These are phyloP conservation scores for Pseudisothecium myosuroides DNA, from an alignment of 225 moss, liverwort and hornwort genomes.

Conservation along the genomic window DNA sequence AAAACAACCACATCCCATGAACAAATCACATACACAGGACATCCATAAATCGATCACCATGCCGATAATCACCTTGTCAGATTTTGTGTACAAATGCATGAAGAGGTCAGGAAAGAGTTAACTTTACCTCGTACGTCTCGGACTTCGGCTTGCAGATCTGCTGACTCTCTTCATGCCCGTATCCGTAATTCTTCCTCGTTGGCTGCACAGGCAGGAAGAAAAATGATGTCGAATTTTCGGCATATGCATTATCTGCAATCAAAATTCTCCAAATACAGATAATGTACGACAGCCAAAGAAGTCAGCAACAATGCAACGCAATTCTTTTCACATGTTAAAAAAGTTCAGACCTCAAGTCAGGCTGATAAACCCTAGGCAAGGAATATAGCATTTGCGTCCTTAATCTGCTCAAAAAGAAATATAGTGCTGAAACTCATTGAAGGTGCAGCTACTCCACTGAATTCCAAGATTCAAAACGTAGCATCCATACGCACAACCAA, in stretches of 20 bases:
- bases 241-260: not conserved
- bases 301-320: not conserved
- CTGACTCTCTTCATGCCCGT: conserved; percentile 77
- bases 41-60: not conserved
- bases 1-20: not conserved
- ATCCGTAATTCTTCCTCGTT: conserved; percentile 88
- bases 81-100: not conserved
- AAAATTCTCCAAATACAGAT: not conserved
- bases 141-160: conserved; percentile 89
- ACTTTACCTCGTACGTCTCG: conserved; percentile 59
- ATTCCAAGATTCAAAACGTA: not conserved
- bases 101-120: not conserved
- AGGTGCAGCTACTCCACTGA: not conserved
- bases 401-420: not conserved
- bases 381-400: not conserved
- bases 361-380: not conserved
- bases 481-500: not conserved
- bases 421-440: not conserved
- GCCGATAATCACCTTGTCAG: not conserved
- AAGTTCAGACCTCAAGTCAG: not conserved
- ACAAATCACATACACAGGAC: not conserved
- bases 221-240: not conserved
- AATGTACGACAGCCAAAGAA: not conserved
- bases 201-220: conserved; percentile 28
- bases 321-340: not conserved